phyloP scores from a whole-genome alignment of 176 grass and related monocot species.

The Saccharum spontaneum region DNA sequence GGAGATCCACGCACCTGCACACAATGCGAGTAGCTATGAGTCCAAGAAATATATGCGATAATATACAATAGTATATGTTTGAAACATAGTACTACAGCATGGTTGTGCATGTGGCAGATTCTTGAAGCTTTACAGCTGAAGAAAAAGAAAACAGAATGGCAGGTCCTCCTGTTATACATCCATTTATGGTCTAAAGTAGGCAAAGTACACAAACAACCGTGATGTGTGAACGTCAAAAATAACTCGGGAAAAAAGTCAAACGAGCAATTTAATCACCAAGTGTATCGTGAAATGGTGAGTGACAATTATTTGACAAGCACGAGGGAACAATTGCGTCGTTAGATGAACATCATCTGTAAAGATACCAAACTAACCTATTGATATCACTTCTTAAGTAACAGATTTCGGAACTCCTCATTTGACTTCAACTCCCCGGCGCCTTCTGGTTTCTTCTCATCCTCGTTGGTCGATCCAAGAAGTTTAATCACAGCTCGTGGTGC shows the following conservation, averaged over 20 bases:
- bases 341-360: not conserved
- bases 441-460: constrained; percentile 49
- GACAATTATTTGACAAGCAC: not conserved
- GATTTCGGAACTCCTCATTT: constrained; percentile 84
- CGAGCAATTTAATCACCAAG: not conserved
- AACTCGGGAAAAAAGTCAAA: not conserved
- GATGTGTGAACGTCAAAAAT: not conserved
- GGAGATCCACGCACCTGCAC: constrained; percentile 32
- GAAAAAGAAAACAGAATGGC: not conserved
- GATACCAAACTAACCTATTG: constrained; percentile 22
- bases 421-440: constrained; percentile 70
- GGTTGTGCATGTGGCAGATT: not conserved
- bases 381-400: constrained; percentile 83
- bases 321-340: not conserved
- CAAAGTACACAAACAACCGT: not conserved
- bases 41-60: not conserved
- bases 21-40: not conserved
- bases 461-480: constrained; percentile 68
- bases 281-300: not conserved
- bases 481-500: constrained; percentile 71
- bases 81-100: not conserved
- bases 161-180: not conserved
- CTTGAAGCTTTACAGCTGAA: not conserved
- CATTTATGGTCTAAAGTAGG: no score
- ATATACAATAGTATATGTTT: not conserved